Evolutionary conservation across 2,329 filamentous ascomycete species (phyloP).

Genomic region (Cyanodermella asteris): DNA sequence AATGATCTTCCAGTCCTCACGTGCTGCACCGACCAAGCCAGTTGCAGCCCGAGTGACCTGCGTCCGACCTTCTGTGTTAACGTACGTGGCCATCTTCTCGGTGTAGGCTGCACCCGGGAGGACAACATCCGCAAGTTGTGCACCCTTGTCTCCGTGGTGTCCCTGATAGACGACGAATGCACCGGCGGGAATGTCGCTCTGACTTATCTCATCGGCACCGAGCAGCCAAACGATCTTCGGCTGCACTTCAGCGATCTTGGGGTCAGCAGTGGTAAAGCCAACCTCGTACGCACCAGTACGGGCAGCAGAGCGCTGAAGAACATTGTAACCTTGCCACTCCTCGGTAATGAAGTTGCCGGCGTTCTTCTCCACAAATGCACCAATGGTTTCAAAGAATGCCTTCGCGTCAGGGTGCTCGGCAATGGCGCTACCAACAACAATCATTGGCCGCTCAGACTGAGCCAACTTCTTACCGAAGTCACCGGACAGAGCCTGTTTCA

Average conservation of each 20-base stretch:
- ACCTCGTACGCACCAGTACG: slow-evolving; percentile 87
- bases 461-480: slow-evolving; percentile 84
- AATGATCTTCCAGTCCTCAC: slow-evolving; percentile 98
- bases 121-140: slow-evolving; percentile 79
- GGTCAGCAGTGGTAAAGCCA: slow-evolving; percentile 73
- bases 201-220: slow-evolving; percentile 74
- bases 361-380: slow-evolving; percentile 82
- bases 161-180: slow-evolving; percentile 97
- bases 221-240: slow-evolving; percentile 95
- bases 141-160: slow-evolving; percentile 86
- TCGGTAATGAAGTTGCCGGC: slow-evolving; percentile 64
- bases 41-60: slow-evolving; percentile 86
- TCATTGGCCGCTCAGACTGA: slow-evolving; percentile 80
- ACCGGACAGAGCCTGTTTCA: slow-evolving; percentile 71
- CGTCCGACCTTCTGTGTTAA: slow-evolving; percentile 93
- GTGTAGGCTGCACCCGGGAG: slow-evolving; percentile 91
- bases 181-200: slow-evolving; percentile 76
- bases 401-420: slow-evolving; percentile 82
- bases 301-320: slow-evolving; percentile 83
- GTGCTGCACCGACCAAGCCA: slow-evolving; percentile 65
- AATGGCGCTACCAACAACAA: slow-evolving; percentile 79
- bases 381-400: slow-evolving; percentile 79
- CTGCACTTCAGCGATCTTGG: slow-evolving; percentile 58
- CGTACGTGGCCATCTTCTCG: slow-evolving; percentile 85
- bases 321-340: slow-evolving; percentile 95